Conservation (phyloP, 169 alveolate genomes). For the Plasmodium gonderi region DNA sequence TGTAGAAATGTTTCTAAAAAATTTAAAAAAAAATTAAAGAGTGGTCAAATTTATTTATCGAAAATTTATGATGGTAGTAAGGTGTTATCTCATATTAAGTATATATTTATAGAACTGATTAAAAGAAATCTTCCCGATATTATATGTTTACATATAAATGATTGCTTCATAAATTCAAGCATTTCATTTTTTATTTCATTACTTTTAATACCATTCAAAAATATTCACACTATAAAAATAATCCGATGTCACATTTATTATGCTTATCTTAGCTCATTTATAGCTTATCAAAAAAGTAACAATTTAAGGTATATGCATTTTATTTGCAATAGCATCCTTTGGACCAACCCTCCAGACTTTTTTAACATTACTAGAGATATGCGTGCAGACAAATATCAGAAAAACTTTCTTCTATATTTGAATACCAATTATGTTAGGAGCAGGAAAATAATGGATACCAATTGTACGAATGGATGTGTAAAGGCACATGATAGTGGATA, state of each 20-base stretch:
- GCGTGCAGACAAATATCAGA: background rate
- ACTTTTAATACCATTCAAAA: conserved; percentile 19
- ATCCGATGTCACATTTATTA: conserved; percentile 29
- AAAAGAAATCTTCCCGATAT: conserved; percentile 17
- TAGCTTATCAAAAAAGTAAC: conserved; percentile 15
- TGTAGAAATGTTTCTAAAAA: background rate
- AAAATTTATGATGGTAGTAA: conserved; percentile 16
- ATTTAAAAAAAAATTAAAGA: conserved; percentile 36
- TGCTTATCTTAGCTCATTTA: conserved; percentile 1
- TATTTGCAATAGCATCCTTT: conserved; percentile 21
- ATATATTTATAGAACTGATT: conserved; percentile 17
- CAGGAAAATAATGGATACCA: background rate
- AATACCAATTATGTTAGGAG: conserved; percentile 34
- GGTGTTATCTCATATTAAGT: conserved; percentile 28
- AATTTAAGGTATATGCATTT: background rate
- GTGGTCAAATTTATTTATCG: conserved; percentile 36
- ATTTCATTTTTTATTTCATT: conserved; percentile 31
- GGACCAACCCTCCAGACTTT: background rate
- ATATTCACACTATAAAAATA: conserved; percentile 24
- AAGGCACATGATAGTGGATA: background rate
- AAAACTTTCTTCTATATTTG: conserved; percentile 10
- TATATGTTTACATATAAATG: conserved; percentile 19
- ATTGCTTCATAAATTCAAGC: conserved; percentile 37
- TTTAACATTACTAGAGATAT: background rate
- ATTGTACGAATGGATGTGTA: background rate